A percentile compares a stretch with the other conserved stretches of the same genome.
These are phyloP conservation scores for Psilocybe mexicana DNA, from an alignment of 1,284 basidiomycete genomes.

Conservation along the genomic window DNA sequence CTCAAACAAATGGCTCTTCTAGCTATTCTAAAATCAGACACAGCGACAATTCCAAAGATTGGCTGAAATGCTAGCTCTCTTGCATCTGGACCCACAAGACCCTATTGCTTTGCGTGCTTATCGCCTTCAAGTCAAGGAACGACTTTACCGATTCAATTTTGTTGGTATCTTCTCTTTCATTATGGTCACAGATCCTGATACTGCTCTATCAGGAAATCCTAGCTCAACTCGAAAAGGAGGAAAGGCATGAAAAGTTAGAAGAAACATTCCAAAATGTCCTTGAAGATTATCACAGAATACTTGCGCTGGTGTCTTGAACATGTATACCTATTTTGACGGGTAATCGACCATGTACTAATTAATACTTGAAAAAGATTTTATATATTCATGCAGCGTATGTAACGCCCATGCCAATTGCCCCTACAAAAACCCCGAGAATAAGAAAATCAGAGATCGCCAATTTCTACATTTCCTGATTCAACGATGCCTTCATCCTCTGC, in stretches of 20 bases:
- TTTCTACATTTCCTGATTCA: conserved; percentile 9
- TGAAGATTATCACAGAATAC: conserved; percentile 85
- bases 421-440: neutral
- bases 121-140: conserved; percentile 88
- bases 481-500: conserved; percentile 26
- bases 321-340: neutral
- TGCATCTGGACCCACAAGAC: conserved; percentile 70
- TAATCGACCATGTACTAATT: neutral
- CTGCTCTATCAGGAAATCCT: conserved; percentile 70
- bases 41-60: conserved; percentile 93
- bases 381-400: conserved; percentile 4
- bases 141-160: conserved; percentile 93
- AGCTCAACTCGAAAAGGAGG: conserved; percentile 81
- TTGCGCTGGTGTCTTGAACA: conserved; percentile 50
- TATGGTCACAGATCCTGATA: conserved; percentile 9
- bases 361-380: neutral
- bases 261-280: conserved; percentile 90
- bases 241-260: conserved; percentile 87
- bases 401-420: conserved; percentile 4
- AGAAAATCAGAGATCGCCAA: conserved; percentile 21
- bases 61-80: conserved; percentile 88
- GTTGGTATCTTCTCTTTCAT: conserved; percentile 47
- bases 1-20: no score
- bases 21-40: conserved; percentile 1
- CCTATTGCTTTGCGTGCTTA: conserved; percentile 60